phyloP scores from a whole-genome alignment of 352 stramenopile genomes.

The Pythium phragmiticola region DNA sequence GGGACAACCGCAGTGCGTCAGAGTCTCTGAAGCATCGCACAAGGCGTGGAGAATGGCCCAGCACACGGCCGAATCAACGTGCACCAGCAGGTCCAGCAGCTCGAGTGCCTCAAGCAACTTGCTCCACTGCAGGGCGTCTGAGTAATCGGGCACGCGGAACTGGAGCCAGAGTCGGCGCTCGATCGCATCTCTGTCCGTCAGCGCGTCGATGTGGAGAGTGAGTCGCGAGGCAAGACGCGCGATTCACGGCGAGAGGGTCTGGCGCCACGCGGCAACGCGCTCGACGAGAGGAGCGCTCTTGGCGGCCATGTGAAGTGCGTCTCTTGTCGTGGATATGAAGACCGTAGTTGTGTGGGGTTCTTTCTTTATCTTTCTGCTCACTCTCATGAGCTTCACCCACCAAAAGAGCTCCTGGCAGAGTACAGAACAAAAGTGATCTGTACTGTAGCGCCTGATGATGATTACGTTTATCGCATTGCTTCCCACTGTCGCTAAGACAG shows the following conservation, averaged over 20 bases:
- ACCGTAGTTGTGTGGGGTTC: too few relatives aligned
- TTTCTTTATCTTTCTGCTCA: too few relatives aligned
- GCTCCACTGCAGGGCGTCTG: background rate
- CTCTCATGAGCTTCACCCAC: too few relatives aligned
- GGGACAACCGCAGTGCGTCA: background rate
- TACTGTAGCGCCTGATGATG: too few relatives aligned
- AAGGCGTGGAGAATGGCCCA: background rate
- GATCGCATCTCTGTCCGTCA: background rate
- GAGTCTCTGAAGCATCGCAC: background rate
- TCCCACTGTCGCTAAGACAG: too few relatives aligned
- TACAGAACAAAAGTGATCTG: too few relatives aligned
- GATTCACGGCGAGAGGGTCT: background rate
- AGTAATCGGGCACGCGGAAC: background rate
- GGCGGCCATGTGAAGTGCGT: background rate
- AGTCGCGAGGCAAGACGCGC: background rate
- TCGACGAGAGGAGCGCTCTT: background rate
- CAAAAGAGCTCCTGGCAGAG: too few relatives aligned
- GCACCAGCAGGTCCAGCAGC: slow-evolving; percentile 5
- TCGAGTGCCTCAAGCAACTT: slow-evolving; percentile 4
- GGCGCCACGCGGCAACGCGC: background rate
- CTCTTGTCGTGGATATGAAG: too few relatives aligned
- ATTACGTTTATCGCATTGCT: too few relatives aligned
- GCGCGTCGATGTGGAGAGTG: background rate
- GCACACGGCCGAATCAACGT: slow-evolving; percentile 7
- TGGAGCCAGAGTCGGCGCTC: background rate